These are phyloP conservation scores for Pedinophyceae sp. DNA, from an alignment of 139 green algal genomes.

Conservation along the genomic window DNA sequence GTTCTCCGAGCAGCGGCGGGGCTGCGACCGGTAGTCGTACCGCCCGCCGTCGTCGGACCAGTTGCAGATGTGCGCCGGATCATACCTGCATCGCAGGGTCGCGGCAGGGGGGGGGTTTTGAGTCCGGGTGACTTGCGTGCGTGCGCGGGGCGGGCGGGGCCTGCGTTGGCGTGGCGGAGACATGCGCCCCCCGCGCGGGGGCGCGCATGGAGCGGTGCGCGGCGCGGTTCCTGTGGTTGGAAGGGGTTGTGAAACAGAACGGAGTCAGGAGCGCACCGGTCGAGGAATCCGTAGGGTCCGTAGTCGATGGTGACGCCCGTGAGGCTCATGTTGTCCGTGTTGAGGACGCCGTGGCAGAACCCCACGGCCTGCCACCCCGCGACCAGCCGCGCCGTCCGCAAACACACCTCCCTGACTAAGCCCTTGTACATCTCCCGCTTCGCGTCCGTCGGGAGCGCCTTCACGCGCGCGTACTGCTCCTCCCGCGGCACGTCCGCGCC, in stretches of 20 bases:
- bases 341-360: slow-evolving; percentile 39
- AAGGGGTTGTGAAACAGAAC: not conserved
- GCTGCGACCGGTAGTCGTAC: slow-evolving; percentile 21
- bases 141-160: too few relatives aligned
- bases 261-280: slow-evolving; percentile 6
- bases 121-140: too few relatives aligned
- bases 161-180: too few relatives aligned
- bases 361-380: slow-evolving; percentile 35
- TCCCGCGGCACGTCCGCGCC: not conserved
- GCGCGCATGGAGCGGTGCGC: too few relatives aligned
- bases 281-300: slow-evolving; percentile 30
- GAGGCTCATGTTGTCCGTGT: slow-evolving; percentile 57
- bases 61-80: slow-evolving; percentile 32
- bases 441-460: not conserved
- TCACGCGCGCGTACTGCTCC: slow-evolving; percentile 2
- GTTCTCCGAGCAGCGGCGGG: slow-evolving; percentile 22
- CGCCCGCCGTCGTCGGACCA: slow-evolving; percentile 33
- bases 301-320: slow-evolving; percentile 43
- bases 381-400: slow-evolving; percentile 23
- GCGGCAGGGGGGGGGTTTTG: not conserved
- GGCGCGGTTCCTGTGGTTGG: slow-evolving; percentile 12
- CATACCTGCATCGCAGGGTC: slow-evolving; percentile 9
- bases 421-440: slow-evolving; percentile 20
- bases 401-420: slow-evolving; percentile 22
- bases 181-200: not conserved